Evolutionary conservation across 192 early-diverging fungal genomes (phyloP).

Genomic region (Lobosporangium transversale): DNA sequence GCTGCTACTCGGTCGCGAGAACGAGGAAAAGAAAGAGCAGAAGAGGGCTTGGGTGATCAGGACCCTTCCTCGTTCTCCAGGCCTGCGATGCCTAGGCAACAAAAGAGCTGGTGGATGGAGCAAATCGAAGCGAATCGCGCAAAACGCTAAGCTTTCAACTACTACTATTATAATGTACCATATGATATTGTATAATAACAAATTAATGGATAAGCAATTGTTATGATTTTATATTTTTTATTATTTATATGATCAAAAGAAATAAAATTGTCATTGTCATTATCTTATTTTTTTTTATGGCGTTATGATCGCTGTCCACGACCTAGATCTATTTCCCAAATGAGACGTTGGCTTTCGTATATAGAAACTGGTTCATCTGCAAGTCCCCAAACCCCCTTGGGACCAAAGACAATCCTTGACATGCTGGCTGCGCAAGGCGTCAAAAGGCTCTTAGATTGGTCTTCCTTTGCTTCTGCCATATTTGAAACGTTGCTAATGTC

Average conservation of each 20-base stretch:
- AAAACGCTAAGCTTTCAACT: neutral
- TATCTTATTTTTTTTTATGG: too few species aligned
- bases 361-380: neutral
- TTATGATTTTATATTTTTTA: too few species aligned
- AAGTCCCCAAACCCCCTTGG: constrained; percentile 33
- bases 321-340: constrained; percentile 48
- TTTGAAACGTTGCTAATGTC: neutral
- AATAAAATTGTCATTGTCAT: too few species aligned
- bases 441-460: neutral
- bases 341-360: constrained; percentile 19
- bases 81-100: constrained; percentile 21
- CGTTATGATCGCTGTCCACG: too few species aligned
- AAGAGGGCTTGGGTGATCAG: neutral
- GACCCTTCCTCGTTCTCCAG: neutral
- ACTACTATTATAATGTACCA: neutral
- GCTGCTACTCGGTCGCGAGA: neutral
- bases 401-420: constrained; percentile 31
- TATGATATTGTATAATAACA: neutral
- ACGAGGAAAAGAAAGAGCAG: neutral
- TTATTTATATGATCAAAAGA: too few species aligned
- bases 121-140: constrained; percentile 37
- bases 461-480: neutral
- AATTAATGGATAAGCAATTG: neutral
- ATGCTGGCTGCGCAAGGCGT: constrained; percentile 48
- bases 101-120: constrained; percentile 44